Conservation (phyloP, 306 rosid genomes). For the Prunus fruticosa region DNA sequence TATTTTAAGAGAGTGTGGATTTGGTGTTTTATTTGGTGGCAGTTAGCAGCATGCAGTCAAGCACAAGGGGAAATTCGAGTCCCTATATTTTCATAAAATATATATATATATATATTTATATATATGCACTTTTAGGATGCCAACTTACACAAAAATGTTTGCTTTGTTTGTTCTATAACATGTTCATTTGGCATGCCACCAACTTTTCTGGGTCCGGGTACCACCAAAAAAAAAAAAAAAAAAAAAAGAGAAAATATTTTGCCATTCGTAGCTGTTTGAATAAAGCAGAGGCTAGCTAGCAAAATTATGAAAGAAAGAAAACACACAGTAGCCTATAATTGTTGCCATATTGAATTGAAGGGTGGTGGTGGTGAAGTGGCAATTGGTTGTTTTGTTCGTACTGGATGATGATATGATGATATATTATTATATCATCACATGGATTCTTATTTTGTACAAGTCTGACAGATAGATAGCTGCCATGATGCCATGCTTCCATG, state of each 20-base stretch:
- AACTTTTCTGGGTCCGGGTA: neutral
- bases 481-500: neutral
- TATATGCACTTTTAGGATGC: neutral
- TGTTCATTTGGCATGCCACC: neutral
- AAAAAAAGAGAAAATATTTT: neutral
- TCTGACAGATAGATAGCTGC: neutral
- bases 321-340: neutral
- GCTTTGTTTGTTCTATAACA: neutral
- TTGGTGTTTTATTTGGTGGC: conserved; percentile 11
- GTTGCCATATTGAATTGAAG: too few species aligned
- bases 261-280: neutral
- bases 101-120: too few species aligned
- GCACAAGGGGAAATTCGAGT: neutral
- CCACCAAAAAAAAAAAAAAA: neutral
- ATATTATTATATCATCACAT: neutral
- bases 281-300: neutral
- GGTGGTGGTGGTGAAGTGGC: neutral
- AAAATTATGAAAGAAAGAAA: neutral
- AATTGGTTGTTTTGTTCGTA: neutral
- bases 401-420: neutral
- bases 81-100: neutral
- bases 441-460: neutral
- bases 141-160: neutral
- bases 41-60: conserved; percentile 2
- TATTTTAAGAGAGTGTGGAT: neutral